A percentile compares a stretch with the other conserved stretches of the same genome.
phyloP scores from a whole-genome alignment of 106 monocot genomes.

The Allium fistulosum region DNA sequence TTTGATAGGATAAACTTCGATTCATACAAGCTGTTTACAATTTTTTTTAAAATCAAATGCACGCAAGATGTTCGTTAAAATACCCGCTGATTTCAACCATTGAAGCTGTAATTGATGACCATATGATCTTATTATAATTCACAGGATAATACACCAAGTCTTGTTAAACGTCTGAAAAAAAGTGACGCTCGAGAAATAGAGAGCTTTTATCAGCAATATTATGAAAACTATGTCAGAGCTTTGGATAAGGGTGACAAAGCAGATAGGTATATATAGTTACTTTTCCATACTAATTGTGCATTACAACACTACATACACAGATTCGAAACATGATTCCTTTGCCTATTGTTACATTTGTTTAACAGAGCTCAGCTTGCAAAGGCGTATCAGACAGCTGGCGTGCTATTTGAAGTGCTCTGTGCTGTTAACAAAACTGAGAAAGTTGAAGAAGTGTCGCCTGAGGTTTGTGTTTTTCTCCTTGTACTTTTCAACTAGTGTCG shows the following conservation, averaged over 20 bases:
- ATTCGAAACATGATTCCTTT: too few relatives aligned
- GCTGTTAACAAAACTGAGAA: constrained; percentile 96
- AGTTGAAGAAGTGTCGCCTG: constrained; percentile 95
- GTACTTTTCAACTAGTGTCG: background rate
- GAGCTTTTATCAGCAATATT: constrained; percentile 98
- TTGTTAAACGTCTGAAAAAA: constrained; percentile 82
- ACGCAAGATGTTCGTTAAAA: too few relatives aligned
- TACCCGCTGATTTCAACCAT: background rate
- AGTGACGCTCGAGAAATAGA: constrained; percentile 96
- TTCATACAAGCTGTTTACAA: too few relatives aligned
- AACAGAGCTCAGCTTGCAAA: constrained; percentile 89
- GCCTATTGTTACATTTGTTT: background rate
- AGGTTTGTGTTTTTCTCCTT: constrained; percentile 35
- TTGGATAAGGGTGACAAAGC: constrained; percentile 93
- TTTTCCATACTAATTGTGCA: background rate
- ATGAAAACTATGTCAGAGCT: constrained; percentile 94
- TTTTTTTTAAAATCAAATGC: too few relatives aligned
- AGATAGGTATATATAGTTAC: constrained; percentile 42
- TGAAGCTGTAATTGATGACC: too few relatives aligned
- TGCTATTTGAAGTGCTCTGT: constrained; percentile 95
- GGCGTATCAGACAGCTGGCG: constrained; percentile 94
- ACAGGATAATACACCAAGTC: constrained; percentile 89
- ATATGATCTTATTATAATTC: constrained; percentile 4
- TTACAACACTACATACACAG: too few relatives aligned
- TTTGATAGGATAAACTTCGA: too few relatives aligned